A percentile compares a stretch with the other conserved stretches of the same genome.
phyloP scores from a whole-genome alignment of 2,329 filamentous ascomycete species.

The Aureobasidium zeae region DNA sequence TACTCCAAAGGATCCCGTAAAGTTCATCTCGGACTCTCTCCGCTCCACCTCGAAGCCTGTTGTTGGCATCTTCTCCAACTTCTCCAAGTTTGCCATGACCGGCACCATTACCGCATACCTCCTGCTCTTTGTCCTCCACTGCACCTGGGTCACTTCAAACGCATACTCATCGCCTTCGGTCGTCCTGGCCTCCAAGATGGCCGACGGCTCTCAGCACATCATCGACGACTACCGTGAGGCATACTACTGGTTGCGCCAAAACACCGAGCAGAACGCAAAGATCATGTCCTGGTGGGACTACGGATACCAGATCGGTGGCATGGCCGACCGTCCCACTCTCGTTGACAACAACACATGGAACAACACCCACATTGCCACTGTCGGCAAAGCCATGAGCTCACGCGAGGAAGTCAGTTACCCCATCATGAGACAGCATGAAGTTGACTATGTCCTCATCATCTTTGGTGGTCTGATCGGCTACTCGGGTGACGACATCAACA shows the following conservation, averaged over 20 bases:
- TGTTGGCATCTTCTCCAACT: conserved; percentile 71
- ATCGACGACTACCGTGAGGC: conserved; percentile 99
- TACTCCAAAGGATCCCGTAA: conserved; percentile 47
- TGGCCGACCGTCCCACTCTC: conserved; percentile 93
- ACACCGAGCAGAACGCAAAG: conserved; percentile 89
- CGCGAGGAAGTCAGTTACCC: conserved; percentile 96
- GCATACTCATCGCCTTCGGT: conserved; percentile 98
- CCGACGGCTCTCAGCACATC: conserved; percentile 93
- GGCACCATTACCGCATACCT: conserved; percentile 68
- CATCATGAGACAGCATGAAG: conserved; percentile 96
- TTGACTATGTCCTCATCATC: conserved; percentile 96
- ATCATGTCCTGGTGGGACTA: conserved; percentile 99
- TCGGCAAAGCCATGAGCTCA: conserved; percentile 98
- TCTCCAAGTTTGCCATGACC: conserved; percentile 73
- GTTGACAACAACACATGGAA: conserved; percentile 99
- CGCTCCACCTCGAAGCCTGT: conserved; percentile 62
- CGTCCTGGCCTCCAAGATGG: conserved; percentile 81
- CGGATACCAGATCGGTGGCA: conserved; percentile 98
- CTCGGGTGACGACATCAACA: conserved; percentile 98
- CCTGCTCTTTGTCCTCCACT: conserved; percentile 89
- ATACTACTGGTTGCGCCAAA: conserved; percentile 98
- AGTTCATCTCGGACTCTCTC: conserved; percentile 46
- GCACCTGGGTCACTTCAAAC: conserved; percentile 98
- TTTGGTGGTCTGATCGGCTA: conserved; percentile 95
- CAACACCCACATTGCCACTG: conserved; percentile 98